Base-by-base conservation (phyloP, 306 rosid genomes). In the Morella rubra region DNA sequence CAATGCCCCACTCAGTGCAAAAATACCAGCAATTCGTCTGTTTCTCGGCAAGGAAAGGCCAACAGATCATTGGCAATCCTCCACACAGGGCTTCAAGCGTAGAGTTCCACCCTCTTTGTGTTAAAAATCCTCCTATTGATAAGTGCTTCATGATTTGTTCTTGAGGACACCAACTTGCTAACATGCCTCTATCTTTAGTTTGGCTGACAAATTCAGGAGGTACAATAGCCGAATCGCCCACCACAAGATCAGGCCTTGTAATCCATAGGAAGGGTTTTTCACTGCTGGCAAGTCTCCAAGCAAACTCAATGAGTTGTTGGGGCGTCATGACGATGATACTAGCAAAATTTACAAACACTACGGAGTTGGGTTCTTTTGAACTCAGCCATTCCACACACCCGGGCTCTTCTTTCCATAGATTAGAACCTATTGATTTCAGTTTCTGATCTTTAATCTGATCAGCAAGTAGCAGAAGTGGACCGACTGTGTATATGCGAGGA, bases 81-180 rank as follows among this genome's bases (percentile, higher is more conserved):
- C 44, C 76, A 27, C 81, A 71, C 47, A 88, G 73, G 71, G 86
- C 85, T 47, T 88, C 91, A 4, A 85, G 11, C 3, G 86, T 81
- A 9, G 89, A 86, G 44, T 80, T 86, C 89, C 86, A 86, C 20
- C 89, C 89, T 47, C 86, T 70, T 40, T 83, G 89, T 13, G 80
- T 81, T 37, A 85, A 8, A 71, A 88, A 85, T 42, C 89, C 88
- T 42, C 85, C 88, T 7, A 84, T 45, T 24, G 89, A 70, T 5
- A 73, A 59, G 44, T 88, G 89, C 60, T 79, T 85, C 8, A 87
- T 78, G 40, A 87, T 85, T 76, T 85, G 74, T 73, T 85, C 91
- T 81, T 85, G 89, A 8, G 87, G 77, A 71, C 89, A 87, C 91
- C 91, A 87, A 24, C 84, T 71, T 72, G 76, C 51, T 41, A 83